A percentile compares a stretch with the other conserved stretches of the same genome.
phyloP scores from a whole-genome alignment of 2,329 filamentous ascomycete genomes.

The Fusarium sp. region DNA sequence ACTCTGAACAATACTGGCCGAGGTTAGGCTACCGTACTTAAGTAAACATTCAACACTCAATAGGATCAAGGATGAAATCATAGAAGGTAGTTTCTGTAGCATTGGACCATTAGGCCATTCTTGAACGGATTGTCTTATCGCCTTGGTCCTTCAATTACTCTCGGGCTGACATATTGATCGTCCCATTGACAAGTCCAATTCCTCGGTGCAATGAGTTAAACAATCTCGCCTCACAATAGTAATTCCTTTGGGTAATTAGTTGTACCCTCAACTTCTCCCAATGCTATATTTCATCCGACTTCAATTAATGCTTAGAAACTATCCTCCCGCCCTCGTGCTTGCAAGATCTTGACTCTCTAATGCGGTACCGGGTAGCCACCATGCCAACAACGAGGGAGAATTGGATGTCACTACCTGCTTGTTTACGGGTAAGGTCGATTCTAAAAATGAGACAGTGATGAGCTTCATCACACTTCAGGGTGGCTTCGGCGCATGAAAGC shows the following conservation, averaged over 20 bases:
- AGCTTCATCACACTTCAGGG: neutral
- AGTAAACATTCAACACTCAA: neutral
- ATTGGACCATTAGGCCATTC: no score
- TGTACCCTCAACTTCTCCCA: neutral
- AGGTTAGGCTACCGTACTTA: neutral
- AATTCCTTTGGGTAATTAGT: neutral
- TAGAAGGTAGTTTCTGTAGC: neutral
- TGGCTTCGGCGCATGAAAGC: neutral
- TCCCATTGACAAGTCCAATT: neutral
- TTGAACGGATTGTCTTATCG: neutral
- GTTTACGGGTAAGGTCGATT: neutral
- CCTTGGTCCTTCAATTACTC: neutral
- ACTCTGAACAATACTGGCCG: neutral
- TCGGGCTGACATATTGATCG: fast-evolving
- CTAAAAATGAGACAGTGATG: neutral
- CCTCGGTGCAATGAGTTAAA: neutral
- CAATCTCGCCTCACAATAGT: no score
- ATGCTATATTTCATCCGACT: neutral
- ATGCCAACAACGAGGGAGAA: neutral
- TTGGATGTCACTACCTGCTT: neutral
- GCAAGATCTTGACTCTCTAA: neutral
- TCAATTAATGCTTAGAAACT: fast-evolving
- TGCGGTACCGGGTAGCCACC: neutral
- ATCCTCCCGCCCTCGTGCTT: no score
- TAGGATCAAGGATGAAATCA: neutral